These are phyloP conservation scores for Daedaleopsis nitida DNA, from an alignment of 768 basidiomycete genomes.

Conservation along the genomic window DNA sequence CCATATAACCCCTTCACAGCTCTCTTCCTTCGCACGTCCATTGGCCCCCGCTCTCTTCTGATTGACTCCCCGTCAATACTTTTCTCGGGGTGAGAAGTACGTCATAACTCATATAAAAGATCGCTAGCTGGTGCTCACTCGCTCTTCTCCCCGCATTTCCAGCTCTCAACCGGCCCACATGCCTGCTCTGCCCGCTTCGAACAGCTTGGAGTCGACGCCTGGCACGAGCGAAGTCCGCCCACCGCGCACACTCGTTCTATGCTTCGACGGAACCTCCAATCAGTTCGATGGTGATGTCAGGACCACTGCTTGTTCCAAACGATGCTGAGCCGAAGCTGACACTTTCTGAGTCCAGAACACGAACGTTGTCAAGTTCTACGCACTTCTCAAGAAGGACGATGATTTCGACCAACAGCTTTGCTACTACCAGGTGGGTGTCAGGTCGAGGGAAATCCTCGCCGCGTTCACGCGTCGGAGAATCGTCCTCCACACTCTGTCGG, in stretches of 20 bases:
- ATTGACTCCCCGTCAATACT: no score
- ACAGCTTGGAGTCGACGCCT: not conserved
- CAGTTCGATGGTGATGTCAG: constrained; percentile 52
- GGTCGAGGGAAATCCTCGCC: not conserved
- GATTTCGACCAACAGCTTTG: constrained; percentile 48
- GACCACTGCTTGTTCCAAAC: not conserved
- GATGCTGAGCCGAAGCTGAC: not conserved
- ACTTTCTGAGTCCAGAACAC: constrained; percentile 46
- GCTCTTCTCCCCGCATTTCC: not conserved
- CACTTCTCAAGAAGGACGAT: constrained; percentile 61
- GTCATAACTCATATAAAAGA: not conserved
- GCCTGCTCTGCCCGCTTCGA: not conserved
- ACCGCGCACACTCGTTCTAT: constrained; percentile 56
- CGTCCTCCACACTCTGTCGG: not conserved
- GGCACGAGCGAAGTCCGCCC: not conserved
- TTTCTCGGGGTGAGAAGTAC: no score
- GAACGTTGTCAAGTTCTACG: constrained; percentile 72
- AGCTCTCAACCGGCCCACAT: no score
- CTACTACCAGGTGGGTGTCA: constrained; percentile 66
- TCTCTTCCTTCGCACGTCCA: not conserved
- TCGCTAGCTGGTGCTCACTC: not conserved
- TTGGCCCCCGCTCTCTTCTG: not conserved
- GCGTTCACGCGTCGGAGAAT: not conserved
- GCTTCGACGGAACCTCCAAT: constrained; percentile 69
- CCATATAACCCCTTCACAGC: not conserved